Conservation (phyloP, 2,329 filamentous ascomycete genomes). For the Colletotrichum sp. region DNA sequence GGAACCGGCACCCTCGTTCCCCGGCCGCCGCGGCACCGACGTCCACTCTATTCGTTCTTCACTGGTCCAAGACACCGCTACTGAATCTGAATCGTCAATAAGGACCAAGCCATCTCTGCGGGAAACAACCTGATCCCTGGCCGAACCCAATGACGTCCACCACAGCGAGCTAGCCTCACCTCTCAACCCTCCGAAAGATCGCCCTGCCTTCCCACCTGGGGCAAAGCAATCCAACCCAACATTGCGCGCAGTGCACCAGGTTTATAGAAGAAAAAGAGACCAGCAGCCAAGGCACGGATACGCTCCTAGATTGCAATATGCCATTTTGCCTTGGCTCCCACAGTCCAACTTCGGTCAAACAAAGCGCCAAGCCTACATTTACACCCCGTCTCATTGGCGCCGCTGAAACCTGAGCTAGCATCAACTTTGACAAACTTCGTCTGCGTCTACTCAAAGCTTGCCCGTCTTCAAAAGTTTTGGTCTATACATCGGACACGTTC, state of each 20-base stretch:
- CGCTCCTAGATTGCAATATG: background rate
- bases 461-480: background rate
- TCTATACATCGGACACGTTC: background rate
- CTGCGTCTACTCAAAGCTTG: background rate
- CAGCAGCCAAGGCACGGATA: background rate
- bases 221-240: background rate
- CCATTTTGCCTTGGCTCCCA: background rate
- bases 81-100: background rate
- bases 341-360: background rate
- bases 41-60: background rate
- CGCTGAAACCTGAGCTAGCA: conserved; percentile 9
- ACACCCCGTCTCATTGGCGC: background rate
- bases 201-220: background rate
- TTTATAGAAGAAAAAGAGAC: background rate
- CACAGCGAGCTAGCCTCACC: background rate
- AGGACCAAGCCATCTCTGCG: background rate
- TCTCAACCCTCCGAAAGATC: background rate
- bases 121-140: background rate
- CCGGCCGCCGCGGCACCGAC: background rate
- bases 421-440: background rate
- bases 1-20: background rate
- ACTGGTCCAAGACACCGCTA: background rate
- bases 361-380: background rate
- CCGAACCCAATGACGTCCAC: background rate
- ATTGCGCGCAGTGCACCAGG: background rate